Conservation (phyloP, 306 rosid species). For the Aeschynomene evenia region DNA sequence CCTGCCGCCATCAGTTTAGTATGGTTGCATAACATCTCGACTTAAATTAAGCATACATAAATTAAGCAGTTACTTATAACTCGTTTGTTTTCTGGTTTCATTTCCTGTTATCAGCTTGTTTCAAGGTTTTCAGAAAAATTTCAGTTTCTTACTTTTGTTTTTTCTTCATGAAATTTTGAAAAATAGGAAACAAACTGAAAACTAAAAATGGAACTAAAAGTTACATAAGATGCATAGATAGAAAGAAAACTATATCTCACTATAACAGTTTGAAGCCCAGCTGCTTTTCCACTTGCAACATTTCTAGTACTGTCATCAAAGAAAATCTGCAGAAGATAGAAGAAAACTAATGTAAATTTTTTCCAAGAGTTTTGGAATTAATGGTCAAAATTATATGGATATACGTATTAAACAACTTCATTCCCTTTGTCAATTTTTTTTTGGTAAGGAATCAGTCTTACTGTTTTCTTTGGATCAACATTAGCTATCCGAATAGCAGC, state of each 20-base stretch:
- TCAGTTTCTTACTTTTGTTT: too few relatives aligned
- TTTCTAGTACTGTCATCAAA: conserved; percentile 79
- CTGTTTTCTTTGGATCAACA: conserved; percentile 63
- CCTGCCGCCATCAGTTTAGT: conserved; percentile 54
- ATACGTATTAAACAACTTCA: conserved; percentile 4
- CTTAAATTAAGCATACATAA: neutral
- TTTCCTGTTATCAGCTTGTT: too few relatives aligned
- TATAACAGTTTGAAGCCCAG: conserved; percentile 71
- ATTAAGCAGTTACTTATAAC: neutral
- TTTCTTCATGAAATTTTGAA: too few relatives aligned
- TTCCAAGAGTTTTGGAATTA: conserved; percentile 1
- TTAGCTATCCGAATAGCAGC: conserved; percentile 66
- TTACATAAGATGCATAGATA: neutral
- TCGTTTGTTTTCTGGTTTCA: too few relatives aligned
- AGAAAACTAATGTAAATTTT: conserved; percentile 9
- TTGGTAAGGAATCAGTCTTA: conserved; percentile 31
- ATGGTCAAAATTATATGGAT: neutral
- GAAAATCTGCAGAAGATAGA: conserved; percentile 61
- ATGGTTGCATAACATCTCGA: neutral
- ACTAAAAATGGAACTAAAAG: too few relatives aligned
- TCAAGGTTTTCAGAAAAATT: too few relatives aligned
- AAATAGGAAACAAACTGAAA: too few relatives aligned
- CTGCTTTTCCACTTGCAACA: conserved; percentile 74
- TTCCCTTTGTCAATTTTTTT: neutral
- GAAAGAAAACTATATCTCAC: conserved; percentile 50